Percentiles rank a stretch among this genome's conserved stretches.
phyloP scores from a whole-genome alignment of 2,329 filamentous ascomycete species.

The Colletotrichum filicis region DNA sequence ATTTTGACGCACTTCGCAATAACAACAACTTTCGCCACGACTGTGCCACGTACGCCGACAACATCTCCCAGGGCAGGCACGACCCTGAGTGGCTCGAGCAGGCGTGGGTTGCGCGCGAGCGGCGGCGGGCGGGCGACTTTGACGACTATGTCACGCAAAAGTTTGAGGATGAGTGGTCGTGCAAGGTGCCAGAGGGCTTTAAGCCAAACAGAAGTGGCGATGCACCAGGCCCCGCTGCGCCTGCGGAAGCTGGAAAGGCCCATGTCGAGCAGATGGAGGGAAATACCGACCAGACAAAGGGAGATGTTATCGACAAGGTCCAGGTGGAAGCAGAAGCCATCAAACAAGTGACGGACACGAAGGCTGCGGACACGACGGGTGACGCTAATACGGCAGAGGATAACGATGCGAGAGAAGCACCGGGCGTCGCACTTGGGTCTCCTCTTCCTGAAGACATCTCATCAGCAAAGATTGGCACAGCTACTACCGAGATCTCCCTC shows the following conservation, averaged over 20 bases:
- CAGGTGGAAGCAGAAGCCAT: not conserved
- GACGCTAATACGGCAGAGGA: not conserved
- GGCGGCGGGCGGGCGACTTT: constrained; percentile 60
- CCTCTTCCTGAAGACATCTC: not conserved
- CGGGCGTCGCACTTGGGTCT: not conserved
- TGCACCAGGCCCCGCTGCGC: not conserved
- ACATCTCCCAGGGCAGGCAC: constrained; percentile 59
- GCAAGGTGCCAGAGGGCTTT: constrained; percentile 50
- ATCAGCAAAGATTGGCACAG: not conserved
- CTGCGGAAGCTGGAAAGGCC: constrained; percentile 21
- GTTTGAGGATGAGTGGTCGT: constrained; percentile 61
- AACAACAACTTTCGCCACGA: constrained; percentile 63
- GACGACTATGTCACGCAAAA: constrained; percentile 56
- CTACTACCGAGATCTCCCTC: not conserved
- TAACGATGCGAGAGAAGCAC: not conserved
- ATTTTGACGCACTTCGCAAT: constrained; percentile 55
- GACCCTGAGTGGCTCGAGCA: constrained; percentile 63
- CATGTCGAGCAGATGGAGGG: not conserved
- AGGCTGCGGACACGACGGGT: not conserved
- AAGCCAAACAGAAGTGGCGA: constrained; percentile 34
- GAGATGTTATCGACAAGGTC: not conserved
- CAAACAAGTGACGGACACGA: not conserved
- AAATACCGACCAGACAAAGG: not conserved
- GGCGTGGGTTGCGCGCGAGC: constrained; percentile 62
- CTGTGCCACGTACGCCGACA: constrained; percentile 57